A percentile compares a stretch with the other conserved stretches of the same genome.
phyloP scores from a whole-genome alignment of 441 rosid species.

The Erysimum cheiri region DNA sequence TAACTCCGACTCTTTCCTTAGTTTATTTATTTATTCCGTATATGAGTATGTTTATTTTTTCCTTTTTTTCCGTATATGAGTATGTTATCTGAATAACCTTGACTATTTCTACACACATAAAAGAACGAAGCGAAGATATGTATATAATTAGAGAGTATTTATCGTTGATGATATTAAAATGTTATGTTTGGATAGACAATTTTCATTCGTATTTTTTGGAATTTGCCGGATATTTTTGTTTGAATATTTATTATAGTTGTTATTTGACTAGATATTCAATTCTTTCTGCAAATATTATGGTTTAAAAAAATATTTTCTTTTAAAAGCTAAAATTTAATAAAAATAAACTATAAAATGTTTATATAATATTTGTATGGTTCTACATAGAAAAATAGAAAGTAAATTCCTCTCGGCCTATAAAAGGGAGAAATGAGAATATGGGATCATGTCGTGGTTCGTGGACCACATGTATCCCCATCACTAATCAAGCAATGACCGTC shows the following conservation, averaged over 20 bases:
- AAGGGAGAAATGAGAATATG: slow-evolving; percentile 18
- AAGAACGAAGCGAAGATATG: slow-evolving; percentile 4
- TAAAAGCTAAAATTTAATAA: too few relatives aligned
- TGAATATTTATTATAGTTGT: not conserved
- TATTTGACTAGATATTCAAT: not conserved
- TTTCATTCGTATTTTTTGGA: not conserved
- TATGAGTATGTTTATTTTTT: not conserved
- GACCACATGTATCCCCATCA: slow-evolving; percentile 41
- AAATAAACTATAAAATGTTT: too few relatives aligned
- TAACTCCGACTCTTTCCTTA: slow-evolving; percentile 1
- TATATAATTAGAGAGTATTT: too few relatives aligned
- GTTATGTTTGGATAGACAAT: too few relatives aligned
- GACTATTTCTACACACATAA: slow-evolving; percentile 11
- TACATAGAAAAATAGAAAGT: too few relatives aligned
- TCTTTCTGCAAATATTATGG: not conserved
- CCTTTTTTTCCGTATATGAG: too few relatives aligned
- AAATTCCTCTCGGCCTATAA: not conserved
- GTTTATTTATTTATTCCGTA: too few relatives aligned
- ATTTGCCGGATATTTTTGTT: not conserved
- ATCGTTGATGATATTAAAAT: not conserved
- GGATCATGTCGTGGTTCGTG: slow-evolving; percentile 43
- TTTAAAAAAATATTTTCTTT: too few relatives aligned
- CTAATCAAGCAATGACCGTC: slow-evolving; percentile 1
- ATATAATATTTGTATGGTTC: too few relatives aligned
- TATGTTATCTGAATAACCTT: not conserved